Evolutionary conservation across 352 stramenopile species (phyloP).

Genomic region (Pythium oligandrum): DNA sequence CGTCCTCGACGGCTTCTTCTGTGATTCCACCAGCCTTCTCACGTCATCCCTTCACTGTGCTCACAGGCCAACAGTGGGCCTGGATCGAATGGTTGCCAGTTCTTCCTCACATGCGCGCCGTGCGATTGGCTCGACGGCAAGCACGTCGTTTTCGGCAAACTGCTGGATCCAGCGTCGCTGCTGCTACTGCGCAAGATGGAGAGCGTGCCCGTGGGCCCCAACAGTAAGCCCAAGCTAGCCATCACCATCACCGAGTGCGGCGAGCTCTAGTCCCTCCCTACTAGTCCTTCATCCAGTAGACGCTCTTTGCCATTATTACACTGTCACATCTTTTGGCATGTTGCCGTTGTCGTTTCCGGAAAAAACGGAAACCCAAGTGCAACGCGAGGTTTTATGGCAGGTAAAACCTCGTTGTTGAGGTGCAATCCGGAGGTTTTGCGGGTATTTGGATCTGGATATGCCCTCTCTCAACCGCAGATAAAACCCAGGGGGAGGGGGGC

Average conservation of each 20-base stretch:
- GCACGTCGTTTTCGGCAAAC: constrained; percentile 96
- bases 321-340: constrained; percentile 2
- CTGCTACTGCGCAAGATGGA: constrained; percentile 90
- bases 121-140: constrained; percentile 95
- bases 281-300: not conserved
- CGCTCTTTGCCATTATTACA: not conserved
- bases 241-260: constrained; percentile 88
- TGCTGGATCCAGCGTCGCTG: constrained; percentile 83
- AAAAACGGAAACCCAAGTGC: constrained; percentile 5
- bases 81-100: constrained; percentile 93
- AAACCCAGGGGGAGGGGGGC: constrained; percentile 1
- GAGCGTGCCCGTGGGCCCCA: constrained; percentile 78
- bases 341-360: not conserved
- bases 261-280: constrained; percentile 55
- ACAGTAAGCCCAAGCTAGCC: constrained; percentile 85
- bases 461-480: not conserved
- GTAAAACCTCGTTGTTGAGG: constrained; percentile 13
- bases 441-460: constrained; percentile 11
- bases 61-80: constrained; percentile 91
- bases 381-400: constrained; percentile 3
- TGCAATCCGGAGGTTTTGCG: constrained; percentile 14
- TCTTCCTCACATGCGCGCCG: constrained; percentile 93
- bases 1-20: not conserved
- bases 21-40: not conserved
- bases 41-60: constrained; percentile 1